A percentile compares a stretch with the other conserved stretches of the same genome.
phyloP scores from a whole-genome alignment of 2,329 filamentous ascomycete species.

The Mollisiaceae sp. region DNA sequence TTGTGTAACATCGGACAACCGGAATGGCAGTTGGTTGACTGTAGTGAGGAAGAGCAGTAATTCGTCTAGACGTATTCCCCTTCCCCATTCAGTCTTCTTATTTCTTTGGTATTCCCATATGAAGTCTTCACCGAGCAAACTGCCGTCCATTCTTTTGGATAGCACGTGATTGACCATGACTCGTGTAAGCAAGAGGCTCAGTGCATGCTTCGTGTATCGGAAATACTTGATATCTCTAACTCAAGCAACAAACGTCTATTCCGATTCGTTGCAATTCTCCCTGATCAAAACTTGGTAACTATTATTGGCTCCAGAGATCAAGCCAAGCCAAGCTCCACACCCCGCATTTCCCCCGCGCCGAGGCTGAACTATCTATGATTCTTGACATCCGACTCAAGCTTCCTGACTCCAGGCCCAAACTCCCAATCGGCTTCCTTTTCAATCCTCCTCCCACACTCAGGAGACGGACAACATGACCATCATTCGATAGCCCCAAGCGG shows the following conservation, averaged over 20 bases:
- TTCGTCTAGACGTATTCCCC: too few species aligned
- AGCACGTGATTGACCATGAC: too few species aligned
- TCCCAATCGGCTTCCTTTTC: neutral
- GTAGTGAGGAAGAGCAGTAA: too few species aligned
- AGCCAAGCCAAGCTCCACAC: neutral
- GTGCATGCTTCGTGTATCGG: neutral
- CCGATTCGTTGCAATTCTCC: neutral
- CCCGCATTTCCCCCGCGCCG: conserved; percentile 4
- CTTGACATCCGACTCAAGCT: neutral
- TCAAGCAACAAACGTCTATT: neutral
- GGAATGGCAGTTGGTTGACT: too few species aligned
- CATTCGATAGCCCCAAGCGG: neutral
- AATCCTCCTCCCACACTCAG: neutral
- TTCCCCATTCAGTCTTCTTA: too few species aligned
- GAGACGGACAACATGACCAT: neutral
- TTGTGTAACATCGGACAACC: too few species aligned
- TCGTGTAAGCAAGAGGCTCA: neutral
- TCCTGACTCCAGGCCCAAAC: neutral
- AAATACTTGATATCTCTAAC: neutral
- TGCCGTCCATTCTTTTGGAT: too few species aligned
- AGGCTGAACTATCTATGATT: neutral
- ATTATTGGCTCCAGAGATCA: too few species aligned
- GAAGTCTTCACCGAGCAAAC: too few species aligned
- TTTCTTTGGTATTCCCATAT: too few species aligned
- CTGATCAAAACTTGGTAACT: neutral